Percentiles rank a stretch among this genome's conserved stretches.
phyloP scores from a whole-genome alignment of 192 early-diverging fungal genomes.

The Podochytrium sp. region DNA sequence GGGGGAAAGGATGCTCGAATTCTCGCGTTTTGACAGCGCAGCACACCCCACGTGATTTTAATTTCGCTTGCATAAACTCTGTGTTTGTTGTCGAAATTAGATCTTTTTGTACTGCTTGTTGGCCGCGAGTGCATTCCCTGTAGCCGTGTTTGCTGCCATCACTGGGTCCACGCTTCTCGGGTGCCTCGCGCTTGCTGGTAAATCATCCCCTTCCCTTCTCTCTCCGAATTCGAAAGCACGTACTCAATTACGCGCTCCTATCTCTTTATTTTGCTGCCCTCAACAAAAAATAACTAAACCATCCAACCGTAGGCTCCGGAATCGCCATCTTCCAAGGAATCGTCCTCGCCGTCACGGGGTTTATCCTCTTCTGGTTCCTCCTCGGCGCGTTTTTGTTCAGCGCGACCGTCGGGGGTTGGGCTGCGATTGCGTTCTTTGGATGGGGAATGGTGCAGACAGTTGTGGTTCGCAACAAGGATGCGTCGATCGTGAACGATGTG shows the following conservation, averaged over 20 bases:
- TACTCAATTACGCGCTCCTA: too few species aligned
- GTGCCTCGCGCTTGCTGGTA: conserved; percentile 6
- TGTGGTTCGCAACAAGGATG: too few species aligned
- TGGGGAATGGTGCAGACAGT: too few species aligned
- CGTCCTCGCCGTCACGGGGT: conserved; percentile 24
- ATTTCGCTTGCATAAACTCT: not conserved
- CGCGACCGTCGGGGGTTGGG: not conserved
- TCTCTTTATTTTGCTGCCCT: too few species aligned
- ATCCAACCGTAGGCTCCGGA: not conserved
- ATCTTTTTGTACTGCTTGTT: not conserved
- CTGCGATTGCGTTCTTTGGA: too few species aligned
- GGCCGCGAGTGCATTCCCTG: not conserved
- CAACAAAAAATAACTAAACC: not conserved
- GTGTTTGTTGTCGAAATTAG: not conserved
- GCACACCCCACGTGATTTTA: not conserved
- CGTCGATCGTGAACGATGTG: too few species aligned
- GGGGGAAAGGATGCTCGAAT: not conserved
- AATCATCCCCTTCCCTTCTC: not conserved
- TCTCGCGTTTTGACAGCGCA: not conserved
- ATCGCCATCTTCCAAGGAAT: conserved; percentile 25
- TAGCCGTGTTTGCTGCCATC: conserved; percentile 14
- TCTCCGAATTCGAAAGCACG: not conserved
- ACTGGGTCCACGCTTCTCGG: conserved; percentile 22
- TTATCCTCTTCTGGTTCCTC: conserved; percentile 29
- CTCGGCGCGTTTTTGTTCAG: conserved; percentile 11